Base-by-base conservation (phyloP, 23 red algal species). In the Rhodosorus marinus region DNA sequence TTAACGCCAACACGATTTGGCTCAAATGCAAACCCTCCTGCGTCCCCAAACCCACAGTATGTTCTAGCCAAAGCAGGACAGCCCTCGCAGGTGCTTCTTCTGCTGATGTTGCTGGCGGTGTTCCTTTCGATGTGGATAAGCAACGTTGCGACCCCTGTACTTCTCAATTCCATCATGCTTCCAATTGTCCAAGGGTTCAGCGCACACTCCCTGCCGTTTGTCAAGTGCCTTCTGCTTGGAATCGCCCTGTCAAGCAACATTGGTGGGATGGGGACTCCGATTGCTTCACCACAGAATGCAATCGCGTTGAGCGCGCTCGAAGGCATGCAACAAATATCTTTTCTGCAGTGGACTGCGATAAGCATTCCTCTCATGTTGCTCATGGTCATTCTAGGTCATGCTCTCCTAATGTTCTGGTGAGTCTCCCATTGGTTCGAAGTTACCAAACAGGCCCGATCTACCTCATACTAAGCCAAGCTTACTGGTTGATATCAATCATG, bases 211-310 rank as follows among this genome's bases (percentile, higher is more conserved):
- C 52, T 42, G 22, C 72, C 61, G 20, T 85, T 80, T 73, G 52
- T 84, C 24, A 57, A 76, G 45, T 84, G 90, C 51, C 35, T 82
- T 8, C 45, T 98, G 32, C 61, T 98, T 22, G 90, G 90, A 4
- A 73, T 98, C 6, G 75, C 75, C 36, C 57, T 71, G 17, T 68
- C 90, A 29, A 70, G 64, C 25, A 98, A 98, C 53, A 81, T 98
- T 20, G 90, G 90, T 5, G 90, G 90, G 11, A 85, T 98, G 75
- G 57, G 70, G 3, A 72, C 71, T 27, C 90, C 90, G 11, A 98
- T 98, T 34, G 55, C 90, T 4, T 98, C 90, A 17, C 90, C 90
- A 9, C 90, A 98, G 35, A 98, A 82, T 50, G 90, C 90, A 6
- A 69, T 98, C 27, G 90, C 79, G 3, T 50, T 98, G n/a, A 75